phyloP scores from a whole-genome alignment of 768 basidiomycete species.

The Podaxis carcinomalis region DNA sequence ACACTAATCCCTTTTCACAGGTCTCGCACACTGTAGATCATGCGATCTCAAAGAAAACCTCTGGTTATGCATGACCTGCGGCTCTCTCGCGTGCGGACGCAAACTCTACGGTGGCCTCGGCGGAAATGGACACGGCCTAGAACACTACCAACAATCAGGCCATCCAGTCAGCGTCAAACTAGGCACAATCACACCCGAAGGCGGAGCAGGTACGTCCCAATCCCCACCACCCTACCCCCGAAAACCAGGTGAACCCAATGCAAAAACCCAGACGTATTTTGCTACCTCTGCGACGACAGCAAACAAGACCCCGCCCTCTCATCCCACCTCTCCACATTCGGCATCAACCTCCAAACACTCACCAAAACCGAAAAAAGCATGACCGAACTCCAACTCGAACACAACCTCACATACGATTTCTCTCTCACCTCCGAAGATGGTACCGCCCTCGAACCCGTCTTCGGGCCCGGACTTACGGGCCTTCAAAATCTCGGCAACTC shows the following conservation, averaged over 20 bases:
- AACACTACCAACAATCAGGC: constrained; percentile 65
- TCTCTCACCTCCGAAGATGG: constrained; percentile 85
- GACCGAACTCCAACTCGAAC: constrained; percentile 97
- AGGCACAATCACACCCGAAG: constrained; percentile 95
- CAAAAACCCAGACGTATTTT: constrained; percentile 81
- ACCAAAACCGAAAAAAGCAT: constrained; percentile 95
- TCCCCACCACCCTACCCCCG: neutral
- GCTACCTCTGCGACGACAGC: constrained; percentile 86
- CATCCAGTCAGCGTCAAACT: constrained; percentile 90
- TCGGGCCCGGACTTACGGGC: constrained; percentile 87
- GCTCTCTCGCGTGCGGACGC: constrained; percentile 85
- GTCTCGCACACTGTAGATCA: constrained; percentile 73
- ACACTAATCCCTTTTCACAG: constrained; percentile 29
- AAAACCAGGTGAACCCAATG: neutral
- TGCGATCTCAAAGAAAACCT: constrained; percentile 90
- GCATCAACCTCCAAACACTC: constrained; percentile 78
- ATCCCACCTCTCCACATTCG: constrained; percentile 73
- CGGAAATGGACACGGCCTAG: constrained; percentile 88
- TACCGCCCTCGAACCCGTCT: constrained; percentile 81
- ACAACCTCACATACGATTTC: constrained; percentile 93
- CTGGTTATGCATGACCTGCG: constrained; percentile 94
- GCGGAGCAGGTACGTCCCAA: constrained; percentile 64
- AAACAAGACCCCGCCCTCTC: constrained; percentile 73
- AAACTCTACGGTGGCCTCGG: constrained; percentile 74
- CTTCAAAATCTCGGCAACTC: constrained; percentile 93